Percentiles rank a stretch among this genome's conserved stretches.
phyloP scores from a whole-genome alignment of 1,139 yeast species.

The Candida labiduridarum region DNA sequence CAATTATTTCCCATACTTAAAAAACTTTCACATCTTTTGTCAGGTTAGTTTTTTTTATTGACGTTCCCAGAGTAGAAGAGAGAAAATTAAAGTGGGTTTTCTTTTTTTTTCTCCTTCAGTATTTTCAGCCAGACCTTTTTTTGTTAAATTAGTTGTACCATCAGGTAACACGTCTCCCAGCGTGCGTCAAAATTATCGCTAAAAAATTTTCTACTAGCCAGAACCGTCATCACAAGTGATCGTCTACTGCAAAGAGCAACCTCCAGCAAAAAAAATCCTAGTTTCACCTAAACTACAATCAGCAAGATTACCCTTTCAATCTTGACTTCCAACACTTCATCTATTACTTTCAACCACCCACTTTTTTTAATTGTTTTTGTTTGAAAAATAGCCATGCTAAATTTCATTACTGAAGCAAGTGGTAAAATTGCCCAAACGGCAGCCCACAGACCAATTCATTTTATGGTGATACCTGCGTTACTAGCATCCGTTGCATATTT shows the following conservation, averaged over 20 bases:
- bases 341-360: not conserved
- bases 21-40: not conserved
- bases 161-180: not conserved
- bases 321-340: too few species aligned
- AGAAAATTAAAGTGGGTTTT: not conserved
- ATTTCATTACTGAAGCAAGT: constrained; percentile 33
- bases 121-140: not conserved
- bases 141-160: not conserved
- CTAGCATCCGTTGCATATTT: constrained; percentile 83
- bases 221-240: not conserved
- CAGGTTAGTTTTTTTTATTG: not conserved
- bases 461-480: constrained; percentile 71
- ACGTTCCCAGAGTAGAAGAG: not conserved
- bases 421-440: constrained; percentile 60
- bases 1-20: not conserved
- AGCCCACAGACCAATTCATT: constrained; percentile 88
- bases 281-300: not conserved
- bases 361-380: not conserved
- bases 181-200: constrained; percentile 1
- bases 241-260: not conserved
- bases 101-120: not conserved
- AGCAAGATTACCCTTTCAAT: not conserved
- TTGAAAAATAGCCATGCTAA: constrained; percentile 23
- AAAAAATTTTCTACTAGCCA: not conserved
- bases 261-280: not conserved